Evolutionary conservation across 169 alveolate species (phyloP).

Genomic region (Neospora caninum): DNA sequence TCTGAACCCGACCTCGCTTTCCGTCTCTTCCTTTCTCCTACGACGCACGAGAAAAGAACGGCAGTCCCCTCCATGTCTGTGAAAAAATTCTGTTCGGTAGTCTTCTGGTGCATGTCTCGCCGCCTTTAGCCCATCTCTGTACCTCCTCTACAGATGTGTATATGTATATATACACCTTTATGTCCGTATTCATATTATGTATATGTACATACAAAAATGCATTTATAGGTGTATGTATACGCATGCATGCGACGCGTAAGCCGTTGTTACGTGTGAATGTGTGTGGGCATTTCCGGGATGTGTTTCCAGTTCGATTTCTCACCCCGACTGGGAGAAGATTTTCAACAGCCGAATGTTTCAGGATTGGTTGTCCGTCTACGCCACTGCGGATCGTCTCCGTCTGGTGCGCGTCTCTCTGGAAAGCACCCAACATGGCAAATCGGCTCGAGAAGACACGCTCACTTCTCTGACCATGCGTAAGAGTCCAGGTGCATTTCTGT

Average conservation of each 20-base stretch:
- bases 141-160: no score
- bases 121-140: no score
- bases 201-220: no score
- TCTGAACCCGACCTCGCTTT: not conserved
- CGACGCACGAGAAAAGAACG: no score
- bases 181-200: no score
- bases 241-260: no score
- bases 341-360: constrained; percentile 30
- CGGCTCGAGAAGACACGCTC: not conserved
- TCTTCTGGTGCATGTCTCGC: no score
- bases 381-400: not conserved
- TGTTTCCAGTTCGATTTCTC: not conserved
- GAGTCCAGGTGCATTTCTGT: not conserved
- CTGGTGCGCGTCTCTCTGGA: not conserved
- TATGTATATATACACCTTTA: no score
- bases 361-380: constrained; percentile 14
- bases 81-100: no score
- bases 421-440: not conserved
- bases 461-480: not conserved
- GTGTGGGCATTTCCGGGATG: not conserved
- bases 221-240: not conserved
- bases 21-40: not conserved
- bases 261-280: not conserved
- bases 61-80: no score
- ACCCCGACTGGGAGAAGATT: not conserved